phyloP scores from a whole-genome alignment of 2,329 filamentous ascomycete species.

The Colletotrichum nymphaeae region DNA sequence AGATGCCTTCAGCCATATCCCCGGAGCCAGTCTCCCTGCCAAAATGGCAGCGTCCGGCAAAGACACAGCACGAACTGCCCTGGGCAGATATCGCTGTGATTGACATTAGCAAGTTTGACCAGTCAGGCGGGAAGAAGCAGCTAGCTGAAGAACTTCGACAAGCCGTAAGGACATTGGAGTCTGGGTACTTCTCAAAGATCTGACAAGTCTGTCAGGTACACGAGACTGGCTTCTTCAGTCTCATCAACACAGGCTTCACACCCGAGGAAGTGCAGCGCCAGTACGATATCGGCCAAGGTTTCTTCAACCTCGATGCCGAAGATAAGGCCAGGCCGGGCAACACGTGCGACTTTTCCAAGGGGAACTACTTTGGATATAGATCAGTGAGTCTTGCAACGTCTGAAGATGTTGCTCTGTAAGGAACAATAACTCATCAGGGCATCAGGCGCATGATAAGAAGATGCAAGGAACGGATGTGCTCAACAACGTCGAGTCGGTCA shows the following conservation, averaged over 20 bases:
- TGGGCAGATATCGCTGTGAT: constrained; percentile 67
- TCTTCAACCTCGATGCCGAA: constrained; percentile 60
- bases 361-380: constrained; percentile 62
- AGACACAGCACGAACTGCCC: constrained; percentile 41
- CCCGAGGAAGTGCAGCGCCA: constrained; percentile 64
- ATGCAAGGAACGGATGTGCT: constrained; percentile 42
- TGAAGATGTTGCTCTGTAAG: background rate
- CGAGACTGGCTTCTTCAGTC: constrained; percentile 61
- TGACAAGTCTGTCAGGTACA: constrained; percentile 37
- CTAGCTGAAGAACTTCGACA: constrained; percentile 63
- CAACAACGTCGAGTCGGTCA: constrained; percentile 66
- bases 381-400: constrained; percentile 37
- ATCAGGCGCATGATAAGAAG: constrained; percentile 47
- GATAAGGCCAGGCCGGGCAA: constrained; percentile 60
- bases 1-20: constrained; percentile 29
- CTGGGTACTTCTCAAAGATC: no score
- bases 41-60: constrained; percentile 43
- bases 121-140: constrained; percentile 61
- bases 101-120: constrained; percentile 59
- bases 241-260: constrained; percentile 64
- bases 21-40: constrained; percentile 33
- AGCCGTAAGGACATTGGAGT: no score
- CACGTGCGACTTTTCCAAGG: constrained; percentile 53
- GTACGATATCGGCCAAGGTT: constrained; percentile 64
- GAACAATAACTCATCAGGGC: background rate